Conservation (phyloP, 2,329 filamentous ascomycete genomes). For the Basipetospora chlamydospora region DNA sequence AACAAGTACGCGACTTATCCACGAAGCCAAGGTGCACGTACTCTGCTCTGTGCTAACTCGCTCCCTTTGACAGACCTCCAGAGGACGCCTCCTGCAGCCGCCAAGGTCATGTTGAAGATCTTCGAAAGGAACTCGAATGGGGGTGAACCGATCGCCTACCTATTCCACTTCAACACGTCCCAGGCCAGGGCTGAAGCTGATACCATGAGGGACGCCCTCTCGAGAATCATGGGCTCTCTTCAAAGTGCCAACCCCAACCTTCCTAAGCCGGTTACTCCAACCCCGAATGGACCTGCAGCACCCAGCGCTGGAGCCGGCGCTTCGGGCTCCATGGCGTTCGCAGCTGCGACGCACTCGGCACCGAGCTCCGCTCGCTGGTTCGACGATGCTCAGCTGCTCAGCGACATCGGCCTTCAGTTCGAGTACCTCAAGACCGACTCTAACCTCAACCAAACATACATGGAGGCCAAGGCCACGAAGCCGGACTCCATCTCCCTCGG, state of each 20-base stretch:
- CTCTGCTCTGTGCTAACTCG: too few relatives aligned
- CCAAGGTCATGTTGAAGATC: slow-evolving; percentile 90
- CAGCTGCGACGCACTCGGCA: slow-evolving; percentile 48
- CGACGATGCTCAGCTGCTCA: slow-evolving; percentile 64
- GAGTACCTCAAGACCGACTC: slow-evolving; percentile 73
- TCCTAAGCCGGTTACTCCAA: slow-evolving; percentile 27
- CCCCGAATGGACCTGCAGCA: slow-evolving; percentile 12
- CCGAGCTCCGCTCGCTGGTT: slow-evolving; percentile 52
- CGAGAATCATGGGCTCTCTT: slow-evolving; percentile 55
- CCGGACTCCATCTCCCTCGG: slow-evolving; percentile 67
- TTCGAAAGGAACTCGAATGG: slow-evolving; percentile 54
- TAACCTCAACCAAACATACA: slow-evolving; percentile 67
- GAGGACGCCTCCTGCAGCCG: slow-evolving; percentile 74
- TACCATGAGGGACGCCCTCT: slow-evolving; percentile 67
- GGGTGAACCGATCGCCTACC: slow-evolving; percentile 52
- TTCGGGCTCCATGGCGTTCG: slow-evolving; percentile 64
- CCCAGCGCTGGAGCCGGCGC: slow-evolving; percentile 23
- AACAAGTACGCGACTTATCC: slow-evolving; percentile 47
- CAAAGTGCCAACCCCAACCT: slow-evolving; percentile 42
- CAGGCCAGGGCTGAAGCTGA: slow-evolving; percentile 75
- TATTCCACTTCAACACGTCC: slow-evolving; percentile 78
- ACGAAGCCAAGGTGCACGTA: neutral
- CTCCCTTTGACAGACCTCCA: slow-evolving; percentile 54
- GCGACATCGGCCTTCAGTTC: slow-evolving; percentile 70
- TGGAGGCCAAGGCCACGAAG: slow-evolving; percentile 70